phyloP scores from a whole-genome alignment of 2,329 filamentous ascomycete species.

The Lasiodiplodia gonubiensis region DNA sequence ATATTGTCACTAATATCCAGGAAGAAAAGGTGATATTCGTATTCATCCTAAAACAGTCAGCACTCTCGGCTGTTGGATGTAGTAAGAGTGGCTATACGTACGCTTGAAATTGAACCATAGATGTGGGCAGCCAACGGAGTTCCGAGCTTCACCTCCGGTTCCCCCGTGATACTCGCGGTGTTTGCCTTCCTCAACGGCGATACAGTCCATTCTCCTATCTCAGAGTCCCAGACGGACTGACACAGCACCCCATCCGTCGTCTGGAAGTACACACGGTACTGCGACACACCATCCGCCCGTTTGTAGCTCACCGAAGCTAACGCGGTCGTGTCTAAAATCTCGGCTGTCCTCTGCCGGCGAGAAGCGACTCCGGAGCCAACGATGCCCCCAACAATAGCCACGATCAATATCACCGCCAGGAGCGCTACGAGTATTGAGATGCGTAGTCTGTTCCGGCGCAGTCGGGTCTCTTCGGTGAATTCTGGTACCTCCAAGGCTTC shows the following conservation, averaged over 20 bases:
- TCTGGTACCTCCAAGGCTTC: not conserved
- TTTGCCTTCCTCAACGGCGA: not conserved
- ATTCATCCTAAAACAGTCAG: not conserved
- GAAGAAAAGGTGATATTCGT: conserved; percentile 22
- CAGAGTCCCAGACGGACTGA: conserved; percentile 13
- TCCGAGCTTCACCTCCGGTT: conserved; percentile 11
- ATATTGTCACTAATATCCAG: not conserved
- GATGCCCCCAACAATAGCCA: not conserved
- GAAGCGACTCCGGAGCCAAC: not conserved
- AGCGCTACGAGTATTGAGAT: not conserved
- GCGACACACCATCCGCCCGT: conserved; percentile 4
- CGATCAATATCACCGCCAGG: not conserved
- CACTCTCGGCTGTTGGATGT: not conserved
- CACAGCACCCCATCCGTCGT: not conserved
- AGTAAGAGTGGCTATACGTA: not conserved
- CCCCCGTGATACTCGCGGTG: not conserved
- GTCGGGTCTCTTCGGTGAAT: not conserved
- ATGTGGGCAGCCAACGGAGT: conserved; percentile 14
- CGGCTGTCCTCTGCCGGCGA: not conserved
- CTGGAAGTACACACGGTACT: conserved; percentile 20
- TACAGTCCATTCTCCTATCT: not conserved
- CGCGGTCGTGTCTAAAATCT: conserved; percentile 10
- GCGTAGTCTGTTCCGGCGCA: not conserved
- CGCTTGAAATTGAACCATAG: conserved; percentile 3
- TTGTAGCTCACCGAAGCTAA: conserved; percentile 17